Conservation (phyloP, 208 protist species). For the Trypanosoma melophagium region DNA sequence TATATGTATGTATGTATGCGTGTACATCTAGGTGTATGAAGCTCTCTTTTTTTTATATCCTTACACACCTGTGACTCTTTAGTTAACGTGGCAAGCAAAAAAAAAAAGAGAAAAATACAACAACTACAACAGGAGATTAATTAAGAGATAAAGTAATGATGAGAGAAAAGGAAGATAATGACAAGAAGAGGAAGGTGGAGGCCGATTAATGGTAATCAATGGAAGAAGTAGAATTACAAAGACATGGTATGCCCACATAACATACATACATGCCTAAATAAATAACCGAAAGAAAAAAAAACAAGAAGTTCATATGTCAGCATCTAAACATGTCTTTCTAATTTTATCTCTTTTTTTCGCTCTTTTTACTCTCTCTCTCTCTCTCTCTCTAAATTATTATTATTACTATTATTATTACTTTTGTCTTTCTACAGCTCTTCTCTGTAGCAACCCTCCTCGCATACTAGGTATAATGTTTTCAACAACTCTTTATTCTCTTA, state of each 20-base stretch:
- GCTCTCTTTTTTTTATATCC: not conserved
- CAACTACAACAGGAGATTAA: not conserved
- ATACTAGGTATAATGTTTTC: too few relatives aligned
- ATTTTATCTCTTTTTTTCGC: constrained; percentile 18
- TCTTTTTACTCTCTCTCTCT: constrained; percentile 24
- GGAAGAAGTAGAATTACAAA: not conserved
- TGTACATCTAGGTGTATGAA: not conserved
- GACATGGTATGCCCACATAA: not conserved
- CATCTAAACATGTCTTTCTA: not conserved
- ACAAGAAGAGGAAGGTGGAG: not conserved
- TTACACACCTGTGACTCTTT: not conserved
- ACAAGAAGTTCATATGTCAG: not conserved
- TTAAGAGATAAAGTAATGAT: not conserved
- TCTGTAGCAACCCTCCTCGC: too few relatives aligned
- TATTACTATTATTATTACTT: not conserved
- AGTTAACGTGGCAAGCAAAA: not conserved
- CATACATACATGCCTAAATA: not conserved
- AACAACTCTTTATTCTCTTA: too few relatives aligned
- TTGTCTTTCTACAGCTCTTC: too few relatives aligned
- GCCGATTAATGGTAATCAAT: not conserved
- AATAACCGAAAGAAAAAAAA: not conserved
- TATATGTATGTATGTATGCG: not conserved
- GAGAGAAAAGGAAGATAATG: constrained; percentile 4
- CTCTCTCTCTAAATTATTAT: not conserved
- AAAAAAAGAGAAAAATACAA: not conserved